phyloP scores from a whole-genome alignment of 805 yeast genomes.

The Jamesozyma rosinii region DNA sequence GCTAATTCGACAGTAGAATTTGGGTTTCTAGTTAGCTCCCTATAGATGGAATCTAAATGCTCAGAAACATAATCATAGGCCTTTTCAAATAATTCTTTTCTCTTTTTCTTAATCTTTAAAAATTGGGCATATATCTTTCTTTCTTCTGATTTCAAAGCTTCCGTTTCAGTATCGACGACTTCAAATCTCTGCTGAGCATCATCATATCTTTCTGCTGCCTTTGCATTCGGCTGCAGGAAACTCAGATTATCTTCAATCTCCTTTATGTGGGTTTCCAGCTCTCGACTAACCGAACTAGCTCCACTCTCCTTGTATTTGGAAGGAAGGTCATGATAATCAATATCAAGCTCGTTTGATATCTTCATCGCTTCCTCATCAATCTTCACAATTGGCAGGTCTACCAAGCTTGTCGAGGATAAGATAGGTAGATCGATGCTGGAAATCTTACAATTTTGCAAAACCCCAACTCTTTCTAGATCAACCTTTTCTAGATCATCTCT shows the following conservation, averaged over 20 bases:
- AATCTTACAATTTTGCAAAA: constrained; percentile 64
- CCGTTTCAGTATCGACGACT: constrained; percentile 57
- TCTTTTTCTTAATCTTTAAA: constrained; percentile 45
- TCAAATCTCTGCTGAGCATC: constrained; percentile 56
- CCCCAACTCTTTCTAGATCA: constrained; percentile 47
- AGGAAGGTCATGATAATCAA: constrained; percentile 46
- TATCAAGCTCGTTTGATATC: constrained; percentile 39
- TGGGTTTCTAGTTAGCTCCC: constrained; percentile 63
- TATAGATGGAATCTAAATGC: constrained; percentile 66
- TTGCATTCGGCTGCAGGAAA: constrained; percentile 63
- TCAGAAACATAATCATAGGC: constrained; percentile 72
- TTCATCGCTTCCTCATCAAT: constrained; percentile 33
- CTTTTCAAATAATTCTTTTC: constrained; percentile 55
- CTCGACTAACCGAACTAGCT: constrained; percentile 24
- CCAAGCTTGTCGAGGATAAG: constrained; percentile 44
- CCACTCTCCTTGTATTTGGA: constrained; percentile 35
- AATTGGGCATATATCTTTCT: constrained; percentile 45
- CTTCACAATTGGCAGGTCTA: constrained; percentile 51
- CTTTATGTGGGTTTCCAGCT: constrained; percentile 34
- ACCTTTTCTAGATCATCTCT: constrained; percentile 48
- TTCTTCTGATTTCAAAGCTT: constrained; percentile 52
- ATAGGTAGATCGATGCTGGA: constrained; percentile 61
- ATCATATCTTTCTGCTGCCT: constrained; percentile 65
- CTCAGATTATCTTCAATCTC: constrained; percentile 29
- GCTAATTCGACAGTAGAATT: constrained; percentile 53